Evolutionary conservation across 1,284 basidiomycete genomes (phyloP), one percentile per base, ranked within the genome.

Genomic region (Naganishia cerealis): DNA sequence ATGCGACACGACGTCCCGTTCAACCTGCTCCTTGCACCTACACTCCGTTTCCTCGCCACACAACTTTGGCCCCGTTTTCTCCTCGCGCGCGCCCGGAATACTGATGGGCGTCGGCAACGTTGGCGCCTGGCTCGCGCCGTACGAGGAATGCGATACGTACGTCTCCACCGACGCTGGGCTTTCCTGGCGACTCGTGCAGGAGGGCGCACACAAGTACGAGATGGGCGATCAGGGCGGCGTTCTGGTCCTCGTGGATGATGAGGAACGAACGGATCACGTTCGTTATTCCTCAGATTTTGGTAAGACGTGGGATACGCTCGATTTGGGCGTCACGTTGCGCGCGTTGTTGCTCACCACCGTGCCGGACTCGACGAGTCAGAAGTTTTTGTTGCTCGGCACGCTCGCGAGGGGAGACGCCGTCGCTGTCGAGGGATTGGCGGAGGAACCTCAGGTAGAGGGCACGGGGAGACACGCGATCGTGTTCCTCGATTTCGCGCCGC

Each of bases 81-180:
- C 93, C 0, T 94, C 92, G 0, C 61, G 50, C 12, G 94, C 94
- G 0, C 94, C 95, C 0, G 95, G 95, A 0, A 86, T 93, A 70
- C 88, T 93, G 40, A 95, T 99, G 90, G 95, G 90, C 40, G 93
- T 99, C 1, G 95, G 95, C 7, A 91, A 87, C 0, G 85, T 97
- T 36, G 94, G 94, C 1, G 81, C 85, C 18, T 81, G 83, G 18
- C 82, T 98, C 5, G 78, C 84, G 40, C 83, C 88, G 0, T 99
- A 99, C 76, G 88, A 90, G 59, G 90, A 96, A 43, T 90, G 91
- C 76, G 92, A 97, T 75, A 98, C 95, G 0, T 99, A 94, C 83
- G 79, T 98, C 70, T 92, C 90, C 74, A 90, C 86, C 0, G 92
- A 99, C 74, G 94, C 90, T 0, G 95, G 95, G 2, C 74, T 93